phyloP scores from a whole-genome alignment of 805 yeast genomes.

The Hanseniaspora jakobsenii region DNA sequence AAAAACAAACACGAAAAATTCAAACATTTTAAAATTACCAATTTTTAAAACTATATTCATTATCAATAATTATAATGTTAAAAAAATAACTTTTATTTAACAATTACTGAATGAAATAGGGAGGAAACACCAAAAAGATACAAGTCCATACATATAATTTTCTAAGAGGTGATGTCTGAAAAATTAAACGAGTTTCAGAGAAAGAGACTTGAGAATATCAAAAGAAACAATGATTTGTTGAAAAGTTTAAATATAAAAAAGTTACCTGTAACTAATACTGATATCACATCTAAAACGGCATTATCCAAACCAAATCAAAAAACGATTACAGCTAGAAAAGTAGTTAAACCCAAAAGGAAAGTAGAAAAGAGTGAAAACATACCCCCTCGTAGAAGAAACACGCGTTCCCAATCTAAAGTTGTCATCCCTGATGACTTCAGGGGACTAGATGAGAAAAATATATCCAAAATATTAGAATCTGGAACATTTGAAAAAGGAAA shows the following conservation, averaged over 20 bases:
- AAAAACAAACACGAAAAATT: too few species aligned
- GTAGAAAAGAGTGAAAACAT: not conserved
- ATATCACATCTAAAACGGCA: too few species aligned
- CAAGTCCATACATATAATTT: too few species aligned
- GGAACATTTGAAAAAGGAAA: conserved; percentile 16
- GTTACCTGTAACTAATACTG: conserved; percentile 41
- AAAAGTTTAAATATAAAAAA: conserved; percentile 56
- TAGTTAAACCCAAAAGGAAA: conserved; percentile 19
- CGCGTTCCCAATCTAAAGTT: conserved; percentile 20
- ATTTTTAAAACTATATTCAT: too few species aligned
- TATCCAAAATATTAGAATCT: not conserved
- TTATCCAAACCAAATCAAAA: too few species aligned
- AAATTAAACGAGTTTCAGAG: conserved; percentile 54
- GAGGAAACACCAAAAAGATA: too few species aligned
- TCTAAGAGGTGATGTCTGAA: too few species aligned
- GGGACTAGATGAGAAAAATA: conserved; percentile 7
- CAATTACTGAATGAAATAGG: too few species aligned
- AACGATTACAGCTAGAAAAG: conserved; percentile 23
- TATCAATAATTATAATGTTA: too few species aligned
- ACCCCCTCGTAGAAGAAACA: conserved; percentile 19
- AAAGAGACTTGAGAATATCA: conserved; percentile 65
- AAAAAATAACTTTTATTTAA: too few species aligned
- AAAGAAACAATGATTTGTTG: conserved; percentile 65
- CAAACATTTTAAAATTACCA: too few species aligned
- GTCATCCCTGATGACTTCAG: conserved; percentile 7